These are phyloP conservation scores for Colletotrichum horii DNA, from an alignment of 2,329 filamentous ascomycete genomes.

Conservation along the genomic window DNA sequence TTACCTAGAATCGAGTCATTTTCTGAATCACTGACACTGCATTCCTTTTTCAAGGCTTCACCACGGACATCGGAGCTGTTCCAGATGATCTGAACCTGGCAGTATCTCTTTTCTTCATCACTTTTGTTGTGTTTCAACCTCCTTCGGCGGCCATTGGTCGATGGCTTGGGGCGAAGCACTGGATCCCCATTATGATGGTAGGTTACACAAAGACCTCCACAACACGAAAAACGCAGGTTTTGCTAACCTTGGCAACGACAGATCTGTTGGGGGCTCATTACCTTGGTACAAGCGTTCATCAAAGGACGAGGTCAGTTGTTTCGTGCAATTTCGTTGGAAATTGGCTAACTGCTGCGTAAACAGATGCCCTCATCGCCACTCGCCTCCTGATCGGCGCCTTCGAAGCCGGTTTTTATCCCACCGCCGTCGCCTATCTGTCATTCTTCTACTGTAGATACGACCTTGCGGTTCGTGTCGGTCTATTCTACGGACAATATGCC, in stretches of 20 bases:
- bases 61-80: constrained; percentile 55
- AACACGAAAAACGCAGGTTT: constrained; percentile 34
- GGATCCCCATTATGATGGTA: constrained; percentile 63
- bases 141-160: constrained; percentile 50
- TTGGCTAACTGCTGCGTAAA: neutral
- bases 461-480: constrained; percentile 55
- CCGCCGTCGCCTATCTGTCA: constrained; percentile 62
- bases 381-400: constrained; percentile 27
- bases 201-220: constrained; percentile 48
- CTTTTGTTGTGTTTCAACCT: constrained; percentile 64
- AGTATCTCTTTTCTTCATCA: constrained; percentile 61
- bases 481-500: constrained; percentile 63
- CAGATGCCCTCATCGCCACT: constrained; percentile 26
- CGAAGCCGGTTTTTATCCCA: constrained; percentile 62
- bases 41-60: constrained; percentile 44
- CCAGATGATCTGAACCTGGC: constrained; percentile 60
- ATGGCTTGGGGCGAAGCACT: constrained; percentile 50
- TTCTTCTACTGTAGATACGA: constrained; percentile 64
- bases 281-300: constrained; percentile 33
- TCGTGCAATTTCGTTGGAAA: neutral
- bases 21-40: neutral
- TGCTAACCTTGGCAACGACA: constrained; percentile 41
- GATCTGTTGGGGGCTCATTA: constrained; percentile 33
- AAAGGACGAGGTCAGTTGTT: constrained; percentile 26
- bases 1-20: neutral